A percentile compares a stretch with the other conserved stretches of the same genome.
Evolutionary conservation across 768 basidiomycete genomes (phyloP).

Genomic region (Rhodotorula toruloides): DNA sequence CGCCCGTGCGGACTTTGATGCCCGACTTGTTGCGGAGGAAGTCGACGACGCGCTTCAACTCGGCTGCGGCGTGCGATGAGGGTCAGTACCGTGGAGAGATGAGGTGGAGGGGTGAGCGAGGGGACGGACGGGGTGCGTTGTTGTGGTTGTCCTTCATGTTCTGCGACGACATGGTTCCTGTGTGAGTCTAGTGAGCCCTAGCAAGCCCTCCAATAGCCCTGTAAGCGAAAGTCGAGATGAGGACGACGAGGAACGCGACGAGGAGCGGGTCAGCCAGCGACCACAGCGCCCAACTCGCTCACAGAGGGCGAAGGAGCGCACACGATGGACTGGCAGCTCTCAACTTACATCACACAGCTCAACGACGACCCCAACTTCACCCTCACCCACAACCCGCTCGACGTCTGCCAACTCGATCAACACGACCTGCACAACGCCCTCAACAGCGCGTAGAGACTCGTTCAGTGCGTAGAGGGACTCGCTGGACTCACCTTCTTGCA

Average conservation of each 20-base stretch:
- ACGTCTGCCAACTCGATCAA: constrained; percentile 9
- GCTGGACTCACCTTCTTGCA: constrained; percentile 30
- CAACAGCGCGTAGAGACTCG: background rate
- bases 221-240: background rate
- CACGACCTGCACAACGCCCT: constrained; percentile 1
- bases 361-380: constrained; percentile 2
- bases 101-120: constrained; percentile 4
- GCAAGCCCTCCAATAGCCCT: accelerated
- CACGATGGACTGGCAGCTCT: constrained; percentile 43
- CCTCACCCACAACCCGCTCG: background rate
- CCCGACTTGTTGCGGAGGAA: constrained; percentile 82
- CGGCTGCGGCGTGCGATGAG: constrained; percentile 45
- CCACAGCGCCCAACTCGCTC: background rate
- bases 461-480: no score
- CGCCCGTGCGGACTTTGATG: constrained; percentile 81
- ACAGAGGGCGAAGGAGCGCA: no score
- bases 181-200: no score
- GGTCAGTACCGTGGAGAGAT: background rate
- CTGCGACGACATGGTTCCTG: background rate
- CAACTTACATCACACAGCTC: constrained; percentile 41
- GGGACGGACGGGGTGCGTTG: constrained; percentile 16
- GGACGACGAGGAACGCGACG: background rate
- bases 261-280: no score
- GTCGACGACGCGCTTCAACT: constrained; percentile 73
- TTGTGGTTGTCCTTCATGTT: constrained; percentile 27